These are phyloP conservation scores for Pyrenochaeta sp. DNA, from an alignment of 2,329 filamentous ascomycete species.

Conservation along the genomic window DNA sequence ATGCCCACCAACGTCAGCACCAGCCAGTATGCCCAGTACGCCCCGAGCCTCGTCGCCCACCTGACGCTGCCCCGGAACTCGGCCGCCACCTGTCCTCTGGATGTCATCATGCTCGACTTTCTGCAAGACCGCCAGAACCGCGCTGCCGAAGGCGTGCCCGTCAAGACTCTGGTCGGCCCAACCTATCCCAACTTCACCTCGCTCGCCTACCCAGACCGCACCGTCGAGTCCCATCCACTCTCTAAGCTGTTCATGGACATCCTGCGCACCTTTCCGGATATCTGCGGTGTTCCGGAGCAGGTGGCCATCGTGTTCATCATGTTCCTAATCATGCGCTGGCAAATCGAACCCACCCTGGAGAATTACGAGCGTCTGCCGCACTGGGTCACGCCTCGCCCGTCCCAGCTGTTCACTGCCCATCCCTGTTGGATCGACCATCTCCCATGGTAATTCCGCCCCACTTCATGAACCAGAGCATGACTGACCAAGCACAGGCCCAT, in stretches of 20 bases:
- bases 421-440: constrained; percentile 84
- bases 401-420: constrained; percentile 72
- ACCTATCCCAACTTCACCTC: constrained; percentile 81
- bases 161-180: constrained; percentile 74
- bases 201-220: constrained; percentile 73
- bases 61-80: constrained; percentile 61
- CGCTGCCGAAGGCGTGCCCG: constrained; percentile 69
- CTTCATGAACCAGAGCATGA: constrained; percentile 4
- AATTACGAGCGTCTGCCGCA: constrained; percentile 80
- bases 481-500: constrained; percentile 58
- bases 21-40: constrained; percentile 35
- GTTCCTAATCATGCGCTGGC: constrained; percentile 85
- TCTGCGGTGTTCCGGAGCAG: constrained; percentile 79
- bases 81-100: constrained; percentile 76
- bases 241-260: constrained; percentile 89
- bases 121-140: constrained; percentile 72
- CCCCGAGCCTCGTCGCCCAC: constrained; percentile 40
- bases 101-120: constrained; percentile 81
- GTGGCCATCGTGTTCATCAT: constrained; percentile 84
- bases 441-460: constrained; percentile 63
- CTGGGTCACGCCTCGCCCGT: constrained; percentile 72
- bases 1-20: constrained; percentile 27
- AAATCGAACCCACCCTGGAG: constrained; percentile 77
- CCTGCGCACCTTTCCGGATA: constrained; percentile 80
- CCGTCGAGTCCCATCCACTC: constrained; percentile 73